Percentiles rank a stretch among this genome's conserved stretches.
These are phyloP conservation scores for Flaveria brownii DNA, from an alignment of 129 eudicot species.

Conservation along the genomic window DNA sequence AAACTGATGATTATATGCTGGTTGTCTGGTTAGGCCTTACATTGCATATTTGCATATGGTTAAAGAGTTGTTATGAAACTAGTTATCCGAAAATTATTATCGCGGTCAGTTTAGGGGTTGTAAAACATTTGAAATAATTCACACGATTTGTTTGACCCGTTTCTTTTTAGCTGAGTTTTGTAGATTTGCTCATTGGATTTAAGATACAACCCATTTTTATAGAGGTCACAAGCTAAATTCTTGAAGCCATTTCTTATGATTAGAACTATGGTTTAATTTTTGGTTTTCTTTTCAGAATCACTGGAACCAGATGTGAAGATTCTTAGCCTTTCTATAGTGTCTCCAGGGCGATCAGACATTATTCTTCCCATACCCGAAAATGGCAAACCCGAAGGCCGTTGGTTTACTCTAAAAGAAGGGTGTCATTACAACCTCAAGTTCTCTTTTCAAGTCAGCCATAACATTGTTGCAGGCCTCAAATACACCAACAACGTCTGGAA, in stretches of 20 bases:
- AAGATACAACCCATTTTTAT: neutral
- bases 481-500: conserved; percentile 71
- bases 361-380: conserved; percentile 59
- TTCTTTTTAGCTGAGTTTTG: neutral
- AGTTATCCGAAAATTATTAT: neutral
- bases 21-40: neutral
- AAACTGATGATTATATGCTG: neutral
- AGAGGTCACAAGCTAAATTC: neutral
- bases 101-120: neutral
- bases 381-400: conserved; percentile 59
- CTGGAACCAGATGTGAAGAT: conserved; percentile 74
- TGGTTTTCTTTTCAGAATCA: conserved; percentile 43
- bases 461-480: conserved; percentile 65
- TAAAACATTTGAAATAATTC: neutral
- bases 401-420: conserved; percentile 78
- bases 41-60: conserved; percentile 2
- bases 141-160: neutral
- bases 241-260: neutral
- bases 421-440: conserved; percentile 59
- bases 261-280: conserved; percentile 17
- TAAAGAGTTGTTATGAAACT: neutral
- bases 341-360: conserved; percentile 58
- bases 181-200: neutral
- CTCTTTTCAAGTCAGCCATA: conserved; percentile 66
- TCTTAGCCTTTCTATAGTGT: conserved; percentile 58